Evolutionary conservation across 2,329 filamentous ascomycete genomes (phyloP), one percentile per base, ranked within the genome.

Genomic region (Plenodomus biglobosus): DNA sequence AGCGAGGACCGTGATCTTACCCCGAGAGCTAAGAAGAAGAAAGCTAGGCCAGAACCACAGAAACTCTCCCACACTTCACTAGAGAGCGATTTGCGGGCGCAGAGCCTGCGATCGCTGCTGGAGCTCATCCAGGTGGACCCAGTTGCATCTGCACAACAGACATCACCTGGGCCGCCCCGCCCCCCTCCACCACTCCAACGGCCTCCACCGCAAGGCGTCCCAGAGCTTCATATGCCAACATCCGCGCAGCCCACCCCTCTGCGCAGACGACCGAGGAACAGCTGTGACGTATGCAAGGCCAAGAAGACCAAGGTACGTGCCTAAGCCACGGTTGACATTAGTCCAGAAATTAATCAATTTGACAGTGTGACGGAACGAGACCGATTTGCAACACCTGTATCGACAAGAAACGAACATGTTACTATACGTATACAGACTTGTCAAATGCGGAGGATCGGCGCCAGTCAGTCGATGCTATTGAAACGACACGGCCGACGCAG

Each of bases 281-380:
- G 66, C 40, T 72, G 68, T 42, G 65, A 72, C 48, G 47, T 66
- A 2, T 72, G 69, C 52, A 70, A 70, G 50, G 48, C 56, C 4
- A 72, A 71, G 53, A 70, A 70, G 52, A 70, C 67, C 6, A 71
- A 67, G 58, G 68, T 68, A 56, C 8, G 59, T 10, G 10, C n/a
- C 18, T 48, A n/a, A 27, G 36, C n/a, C 6, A 7, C 8, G n/a
- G n/a, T n/a, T n/a, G 8, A 8, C 8, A 18, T 16, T 2, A 16
- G 17, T 22, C n/a, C 37, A 16, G 39, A 35, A 22, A 32, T 51
- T 63, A 46, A 66, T 42, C n/a, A 15, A 7, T 15, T 2, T 35
- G 27, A 3, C 38, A 72, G 66, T 73, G 70, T 42, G 69, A 73
- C 46, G 66, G 65, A 3, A 51, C 57, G 13, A 58, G 64, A n/a